Conservation (phyloP, 306 rosid species). For the Adenanthera pavonina region DNA sequence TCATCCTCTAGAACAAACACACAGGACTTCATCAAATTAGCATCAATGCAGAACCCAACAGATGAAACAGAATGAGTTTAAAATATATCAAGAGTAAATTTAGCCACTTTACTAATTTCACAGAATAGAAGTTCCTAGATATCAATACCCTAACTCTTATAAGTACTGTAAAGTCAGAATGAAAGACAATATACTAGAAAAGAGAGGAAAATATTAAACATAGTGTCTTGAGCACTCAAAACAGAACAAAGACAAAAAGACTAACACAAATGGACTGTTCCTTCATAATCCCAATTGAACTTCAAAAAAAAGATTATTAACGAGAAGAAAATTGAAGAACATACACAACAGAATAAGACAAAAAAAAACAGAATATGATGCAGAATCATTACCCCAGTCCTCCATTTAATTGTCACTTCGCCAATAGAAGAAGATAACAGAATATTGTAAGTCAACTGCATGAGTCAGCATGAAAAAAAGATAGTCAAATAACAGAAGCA, state of each 20-base stretch:
- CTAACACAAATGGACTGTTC: not conserved
- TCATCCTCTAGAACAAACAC: slow-evolving; percentile 50
- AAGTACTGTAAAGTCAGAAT: not conserved
- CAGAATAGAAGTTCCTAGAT: not conserved
- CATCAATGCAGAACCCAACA: not conserved
- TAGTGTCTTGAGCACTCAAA: not conserved
- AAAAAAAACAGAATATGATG: not conserved
- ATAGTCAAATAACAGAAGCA: not conserved
- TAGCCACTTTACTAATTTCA: not conserved
- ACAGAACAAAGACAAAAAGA: not conserved
- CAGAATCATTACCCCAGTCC: slow-evolving; percentile 22
- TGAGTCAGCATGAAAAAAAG: not conserved
- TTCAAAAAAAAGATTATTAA: not conserved
- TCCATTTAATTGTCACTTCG: not conserved
- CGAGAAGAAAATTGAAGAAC: not conserved
- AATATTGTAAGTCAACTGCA: not conserved
- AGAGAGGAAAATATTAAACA: not conserved
- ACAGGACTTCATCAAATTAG: not conserved
- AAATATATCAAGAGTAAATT: not conserved
- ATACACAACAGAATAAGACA: not conserved
- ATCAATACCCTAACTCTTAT: not conserved
- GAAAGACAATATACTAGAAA: too few species aligned
- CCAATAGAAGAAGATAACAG: not conserved
- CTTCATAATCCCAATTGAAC: not conserved
- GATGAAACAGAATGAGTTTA: not conserved